Base-by-base conservation (phyloP, 768 basidiomycete genomes). In the Russula sp. region DNA sequence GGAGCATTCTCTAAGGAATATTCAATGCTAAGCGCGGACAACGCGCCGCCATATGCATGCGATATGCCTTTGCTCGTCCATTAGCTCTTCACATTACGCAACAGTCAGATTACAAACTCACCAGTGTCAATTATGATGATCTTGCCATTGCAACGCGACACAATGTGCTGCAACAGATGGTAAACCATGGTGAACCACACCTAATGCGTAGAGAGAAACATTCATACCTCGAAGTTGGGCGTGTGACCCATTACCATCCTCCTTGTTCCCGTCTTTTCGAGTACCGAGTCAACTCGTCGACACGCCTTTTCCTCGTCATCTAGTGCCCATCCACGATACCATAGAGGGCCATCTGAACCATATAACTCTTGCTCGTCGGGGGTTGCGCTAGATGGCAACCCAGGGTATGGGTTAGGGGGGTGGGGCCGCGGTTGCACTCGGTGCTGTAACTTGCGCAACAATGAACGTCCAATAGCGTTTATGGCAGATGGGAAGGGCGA, bases 201-300 rank as follows among this genome's bases (percentile, higher is more conserved):
- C 8, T 34, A 36, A 4, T 28, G 28, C 18, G 9, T 46, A n/a
- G 50, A 40, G 59, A 28, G 26, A 64, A 49, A 66, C 22, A 2
- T 5, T 72, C 79, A 30, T 67, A 86, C 88, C 65, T 80, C 80
- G 69, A 97, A 93, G 73, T 95, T 82, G 1, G 97, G 96, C 0
- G 97, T 98, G 74, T 98, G 97, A 0, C 96, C 96, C 93, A 97
- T 94, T 51, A 99, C 83, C 85, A 95, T 86, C 69, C 93, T 79
- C 63, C 92, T 77, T 30, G 91, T 94, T 1, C 93, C 93, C 1
- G 92, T 88, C 73, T 82, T 84, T 36, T 80, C 72, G 57, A 92
- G 76, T 20, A 95, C 88, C 28, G 79, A 75, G 63, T 90, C 86
- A 0, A 93, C 93, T 40, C 84, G 80, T 1, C 69, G 73, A 73